Base-by-base conservation (phyloP, 2,329 filamentous ascomycete genomes). In the Dichotomopilus funicola region DNA sequence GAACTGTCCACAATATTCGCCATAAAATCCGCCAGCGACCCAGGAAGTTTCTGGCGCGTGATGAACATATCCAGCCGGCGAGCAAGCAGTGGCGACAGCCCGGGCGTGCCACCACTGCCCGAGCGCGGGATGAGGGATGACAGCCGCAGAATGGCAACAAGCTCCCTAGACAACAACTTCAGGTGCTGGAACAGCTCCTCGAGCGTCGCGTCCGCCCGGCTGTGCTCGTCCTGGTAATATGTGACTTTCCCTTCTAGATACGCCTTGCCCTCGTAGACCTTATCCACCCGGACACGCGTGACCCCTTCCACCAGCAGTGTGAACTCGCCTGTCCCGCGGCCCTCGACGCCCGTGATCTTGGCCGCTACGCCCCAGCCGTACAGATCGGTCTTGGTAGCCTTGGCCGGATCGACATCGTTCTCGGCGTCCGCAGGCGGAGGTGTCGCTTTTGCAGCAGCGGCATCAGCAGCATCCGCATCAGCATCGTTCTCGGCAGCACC, bases 21-120 rank as follows among this genome's bases (percentile, higher is more conserved):
- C 90, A 99, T 96, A 69, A 97, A 97, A 69, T 99, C 94, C 6
- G 94, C 92, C 8, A 99, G 78, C 7, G 84, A 75, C 2, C 92
- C 92, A 1, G 91, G 91, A 63, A 97, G 70, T 57, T 90, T 85
- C 68, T 94, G 95, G 69, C 87, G 85, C 36, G 85, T 80, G 61
- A 99, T 96, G 70, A 90, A 94, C 52, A 91, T 74, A 66, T 97
- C 91, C 44, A 99, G 81, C 51, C 91, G 83, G 50, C 91, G 83
- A 0, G 90, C 90, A 51, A 97, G 79, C n/a, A 92, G 75, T 0
- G 92, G 91, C 3, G 91, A 91, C 12, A 97, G 74, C 4, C 80
- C 79, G 0, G 83, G 79, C 27, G 81, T 77, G 48, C 79, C 19
- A 27, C 19, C 19, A 27, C 19, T 75, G 33, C 84, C 82, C 43